Percentiles rank a stretch among this genome's conserved stretches.
Conservation (phyloP, 495 filamentous ascomycete genomes). For the Penicillium simplicissimum region DNA sequence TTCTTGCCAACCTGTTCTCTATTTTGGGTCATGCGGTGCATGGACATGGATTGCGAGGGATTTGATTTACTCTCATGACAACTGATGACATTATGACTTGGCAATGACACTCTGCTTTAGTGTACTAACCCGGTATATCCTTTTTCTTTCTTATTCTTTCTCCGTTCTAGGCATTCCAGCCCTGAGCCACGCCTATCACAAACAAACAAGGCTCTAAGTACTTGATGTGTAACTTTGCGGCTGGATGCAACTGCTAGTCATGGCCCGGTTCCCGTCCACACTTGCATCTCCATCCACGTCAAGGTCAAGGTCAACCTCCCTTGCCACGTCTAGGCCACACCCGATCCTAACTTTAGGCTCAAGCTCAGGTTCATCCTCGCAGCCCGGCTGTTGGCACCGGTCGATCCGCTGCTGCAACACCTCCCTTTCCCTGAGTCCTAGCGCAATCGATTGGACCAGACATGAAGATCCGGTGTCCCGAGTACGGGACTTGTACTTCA, state of each 20-base stretch:
- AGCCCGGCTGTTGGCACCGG: not conserved
- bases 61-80: not conserved
- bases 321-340: not conserved
- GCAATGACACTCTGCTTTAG: not conserved
- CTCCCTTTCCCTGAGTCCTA: not conserved
- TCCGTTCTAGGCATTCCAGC: not conserved
- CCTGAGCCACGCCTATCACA: not conserved
- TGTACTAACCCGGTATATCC: not conserved
- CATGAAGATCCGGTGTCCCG: not conserved
- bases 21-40: not conserved
- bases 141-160: not conserved
- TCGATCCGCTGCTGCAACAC: not conserved
- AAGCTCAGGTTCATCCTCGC: not conserved
- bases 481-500: not conserved
- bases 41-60: not conserved
- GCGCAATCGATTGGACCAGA: not conserved
- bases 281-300: not conserved
- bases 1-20: not conserved
- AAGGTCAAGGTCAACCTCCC: not conserved
- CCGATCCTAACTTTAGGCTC: not conserved
- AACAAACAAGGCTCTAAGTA: not conserved
- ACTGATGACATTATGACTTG: not conserved
- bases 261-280: not conserved
- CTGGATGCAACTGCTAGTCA: not conserved
- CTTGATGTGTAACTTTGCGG: not conserved